Base-by-base conservation (phyloP, 495 filamentous ascomycete species). In the Aspergillus saccharolyticus region DNA sequence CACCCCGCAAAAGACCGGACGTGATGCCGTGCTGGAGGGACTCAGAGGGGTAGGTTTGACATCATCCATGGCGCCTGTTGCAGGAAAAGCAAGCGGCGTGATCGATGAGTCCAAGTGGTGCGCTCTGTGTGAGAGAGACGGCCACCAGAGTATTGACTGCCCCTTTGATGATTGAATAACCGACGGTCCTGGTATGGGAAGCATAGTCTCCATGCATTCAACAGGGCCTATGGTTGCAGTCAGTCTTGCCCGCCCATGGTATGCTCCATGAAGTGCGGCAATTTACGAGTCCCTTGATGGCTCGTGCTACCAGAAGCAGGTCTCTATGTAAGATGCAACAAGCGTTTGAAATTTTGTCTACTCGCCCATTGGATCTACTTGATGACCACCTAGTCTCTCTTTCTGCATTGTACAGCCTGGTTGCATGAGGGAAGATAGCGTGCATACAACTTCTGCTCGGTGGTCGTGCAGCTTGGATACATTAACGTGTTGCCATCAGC, bases 61-160 rank as follows among this genome's bases (percentile, higher is more conserved):
- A 7, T 64, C 65, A 5, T 77, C 74, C 28, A 76, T 75, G 75
- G 62, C 63, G 17, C 68, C 75, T 8, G 81, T 88, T 12, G 86
- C 89, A 4, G 92, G 90, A 42, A 96, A 94, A 76, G 84, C 87
- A 54, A 89, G 83, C 50, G 86, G 85, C 1, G 76, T 88, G 33
- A 80, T 94, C 56, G 90, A 98, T 64, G 83, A 84, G 60, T 78
- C 83, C 55, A 96, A 94, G 73, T 99, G 94, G 94, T 99, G 94
- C 74, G 94, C 95, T 53, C 77, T 97, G 46, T 99, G 94, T 69
- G 94, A 99, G 77, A 82, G 88, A 53, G 95, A 97, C 66, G 94
- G 94, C 28, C 94, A 99, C 66, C 89, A 94, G 69, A 96, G 91
- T 66, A 90, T 95, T 57, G 89, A 95, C 70, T 97, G 93, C 76